Percentiles rank a stretch among this genome's conserved stretches.
Evolutionary conservation across 2,329 filamentous ascomycete genomes (phyloP).

Genomic region (Cadophora gregata): DNA sequence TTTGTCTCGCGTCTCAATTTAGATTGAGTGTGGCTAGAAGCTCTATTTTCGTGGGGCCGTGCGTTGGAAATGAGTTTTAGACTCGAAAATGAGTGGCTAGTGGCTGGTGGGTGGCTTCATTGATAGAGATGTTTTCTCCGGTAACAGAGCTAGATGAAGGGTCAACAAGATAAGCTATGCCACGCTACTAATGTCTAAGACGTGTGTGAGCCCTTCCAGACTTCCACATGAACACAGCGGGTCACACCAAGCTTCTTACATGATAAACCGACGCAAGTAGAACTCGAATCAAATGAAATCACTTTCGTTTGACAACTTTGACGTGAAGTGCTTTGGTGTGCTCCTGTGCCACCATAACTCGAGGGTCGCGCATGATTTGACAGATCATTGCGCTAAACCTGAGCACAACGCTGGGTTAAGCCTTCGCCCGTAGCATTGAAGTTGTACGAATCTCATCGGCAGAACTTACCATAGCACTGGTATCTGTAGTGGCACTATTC

Average conservation of each 20-base stretch:
- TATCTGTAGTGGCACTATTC: not conserved
- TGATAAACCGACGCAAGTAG: too few relatives aligned
- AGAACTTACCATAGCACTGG: not conserved
- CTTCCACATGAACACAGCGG: too few relatives aligned
- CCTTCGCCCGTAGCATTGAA: not conserved
- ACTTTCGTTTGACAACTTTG: too few relatives aligned
- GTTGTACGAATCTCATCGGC: not conserved
- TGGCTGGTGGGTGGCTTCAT: not conserved
- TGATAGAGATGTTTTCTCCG: not conserved
- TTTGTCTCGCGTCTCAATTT: not conserved
- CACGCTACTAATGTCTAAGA: not conserved
- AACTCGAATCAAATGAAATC: too few relatives aligned
- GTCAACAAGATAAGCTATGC: not conserved
- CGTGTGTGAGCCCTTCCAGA: not conserved
- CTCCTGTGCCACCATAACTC: too few relatives aligned
- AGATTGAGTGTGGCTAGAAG: not conserved
- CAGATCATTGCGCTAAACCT: not conserved
- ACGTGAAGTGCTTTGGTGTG: too few relatives aligned
- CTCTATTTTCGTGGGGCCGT: not conserved
- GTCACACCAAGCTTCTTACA: too few relatives aligned
- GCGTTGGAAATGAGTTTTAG: not conserved
- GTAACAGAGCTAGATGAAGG: not conserved
- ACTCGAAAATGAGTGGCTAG: not conserved
- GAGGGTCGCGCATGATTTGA: too few relatives aligned
- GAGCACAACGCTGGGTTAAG: not conserved